Evolutionary conservation across 345 rosid genomes (phyloP), one percentile per base, ranked within the genome.

Genomic region (Hevea brasiliensis): DNA sequence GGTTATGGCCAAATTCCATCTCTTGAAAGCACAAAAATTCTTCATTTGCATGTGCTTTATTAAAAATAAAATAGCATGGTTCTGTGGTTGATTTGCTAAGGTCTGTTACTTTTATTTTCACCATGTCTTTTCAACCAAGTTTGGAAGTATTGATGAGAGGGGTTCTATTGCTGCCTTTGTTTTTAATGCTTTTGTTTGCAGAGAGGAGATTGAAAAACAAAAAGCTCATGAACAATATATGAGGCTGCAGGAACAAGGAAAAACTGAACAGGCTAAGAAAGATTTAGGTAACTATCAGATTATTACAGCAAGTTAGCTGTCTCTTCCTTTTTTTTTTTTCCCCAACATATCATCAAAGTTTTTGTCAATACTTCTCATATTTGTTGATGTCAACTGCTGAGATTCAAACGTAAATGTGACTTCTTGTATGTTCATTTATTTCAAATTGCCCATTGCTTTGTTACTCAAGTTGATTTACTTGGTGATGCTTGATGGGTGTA

Each of bases 211-310:
- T 45, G 97, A 93, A 81, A 93, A 93, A 80, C 94, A 89, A 77
- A 84, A 83, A 79, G 91, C 98, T 77, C 98, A 89, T 41, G 97
- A 93, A 78, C 88, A 93, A 65, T 88, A 89, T 84, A 93, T 93
- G 97, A 91, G 84, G 88, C 85, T 93, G 82, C 98, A 91, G 70
- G 98, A 93, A 78, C 96, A 93, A 79, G 98, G 98, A 53, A 93
- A 93, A 87, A 89, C 95, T 1, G 96, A 93, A 53, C 98, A 91
- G 88, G 91, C 96, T 54, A 86, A 79, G 80, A 93, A 93, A 76
- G 95, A 93, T 79, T 84, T 93, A 77, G 98, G 98, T 93, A 70
- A 74, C 75, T 15, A 61, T 29, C 65, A n/a, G 14, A 4, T 12
- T 17, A 53, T 44, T 10, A 48, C 12, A 44, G 17, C 37, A 23